Conservation (phyloP, 805 yeast species). For the Scheffersomyces stipitis region DNA sequence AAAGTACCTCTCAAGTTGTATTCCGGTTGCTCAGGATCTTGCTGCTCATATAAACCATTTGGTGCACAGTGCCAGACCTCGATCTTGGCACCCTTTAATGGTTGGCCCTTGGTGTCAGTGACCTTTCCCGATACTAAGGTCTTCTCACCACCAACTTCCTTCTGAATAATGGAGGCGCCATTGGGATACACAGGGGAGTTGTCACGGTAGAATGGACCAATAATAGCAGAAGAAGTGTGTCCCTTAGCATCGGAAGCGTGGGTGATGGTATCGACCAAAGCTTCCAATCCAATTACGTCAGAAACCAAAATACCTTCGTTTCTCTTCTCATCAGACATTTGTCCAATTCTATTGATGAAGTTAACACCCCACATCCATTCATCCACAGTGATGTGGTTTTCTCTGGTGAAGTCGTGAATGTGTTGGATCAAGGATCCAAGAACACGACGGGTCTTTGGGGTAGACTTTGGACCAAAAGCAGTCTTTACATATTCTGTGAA, state of each 20-base stretch:
- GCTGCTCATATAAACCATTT: conserved; percentile 36
- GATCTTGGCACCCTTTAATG: conserved; percentile 26
- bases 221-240: conserved; percentile 28
- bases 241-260: conserved; percentile 13
- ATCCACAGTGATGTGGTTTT: conserved; percentile 30
- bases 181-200: conserved; percentile 24
- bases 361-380: conserved; percentile 34
- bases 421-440: conserved; percentile 29
- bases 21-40: conserved; percentile 36
- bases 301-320: conserved; percentile 34
- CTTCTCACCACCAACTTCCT: conserved; percentile 33
- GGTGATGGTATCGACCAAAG: conserved; percentile 32
- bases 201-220: conserved; percentile 36
- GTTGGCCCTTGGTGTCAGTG: conserved; percentile 24
- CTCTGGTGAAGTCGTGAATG: conserved; percentile 35
- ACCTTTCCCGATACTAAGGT: conserved; percentile 24
- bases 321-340: conserved; percentile 27
- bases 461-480: conserved; percentile 26
- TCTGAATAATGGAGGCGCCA: conserved; percentile 30
- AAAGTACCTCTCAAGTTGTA: conserved; percentile 31
- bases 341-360: conserved; percentile 31
- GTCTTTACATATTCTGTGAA: conserved; percentile 23
- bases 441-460: conserved; percentile 20
- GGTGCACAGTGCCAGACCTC: conserved; percentile 40
- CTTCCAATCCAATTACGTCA: conserved; percentile 33